Base-by-base conservation (phyloP, 192 early-diverging fungal species). In the Mortierella alpina region DNA sequence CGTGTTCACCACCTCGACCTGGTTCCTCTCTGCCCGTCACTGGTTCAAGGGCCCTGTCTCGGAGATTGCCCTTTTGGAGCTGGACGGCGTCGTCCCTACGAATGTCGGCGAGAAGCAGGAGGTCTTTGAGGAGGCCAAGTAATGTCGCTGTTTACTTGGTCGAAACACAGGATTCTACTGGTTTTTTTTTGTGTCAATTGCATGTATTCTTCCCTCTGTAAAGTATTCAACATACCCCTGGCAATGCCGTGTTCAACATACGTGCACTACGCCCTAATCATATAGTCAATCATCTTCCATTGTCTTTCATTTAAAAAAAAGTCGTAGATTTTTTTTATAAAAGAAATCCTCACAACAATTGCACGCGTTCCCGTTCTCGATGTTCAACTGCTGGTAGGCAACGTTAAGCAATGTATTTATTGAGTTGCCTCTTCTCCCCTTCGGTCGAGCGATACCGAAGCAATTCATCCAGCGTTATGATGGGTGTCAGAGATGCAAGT, bases 11-110 rank as follows among this genome's bases (percentile, higher is more conserved):
- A 80, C 73, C 15, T 12, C 58, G 11, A 63, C 83, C 20, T 85
- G 84, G 84, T 75, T 83, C 70, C 42, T 77, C 39, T 72, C 70
- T 47, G 82, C 74, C 10, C 82, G 74, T 20, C 23, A 78, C 17
- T 72, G 74, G 65, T 83, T 83, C 82, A 83, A 83, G 61, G 82
- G 82, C 2, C 82, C 82, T n/a, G 44, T 76, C 61, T 76, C 74
- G 10, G 71, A 83, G 61, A 76, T 78, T 66, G 75, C 78, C 0
- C 75, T 78, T 44, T 51, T 59, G 50, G 75, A 78, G 23, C 57
- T 78, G 39, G 75, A 78, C 17, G 75, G 75, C 17, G 18, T 46
- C 18, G 68, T 52, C 3, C 55, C 75, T 56, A 15, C 17, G 8
- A 45, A n/a, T 31, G 31, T 31, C 31, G 31, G 31, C 59, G 69